These are phyloP conservation scores for Dalbergia oliveri DNA, from an alignment of 306 rosid species.

Conservation along the genomic window DNA sequence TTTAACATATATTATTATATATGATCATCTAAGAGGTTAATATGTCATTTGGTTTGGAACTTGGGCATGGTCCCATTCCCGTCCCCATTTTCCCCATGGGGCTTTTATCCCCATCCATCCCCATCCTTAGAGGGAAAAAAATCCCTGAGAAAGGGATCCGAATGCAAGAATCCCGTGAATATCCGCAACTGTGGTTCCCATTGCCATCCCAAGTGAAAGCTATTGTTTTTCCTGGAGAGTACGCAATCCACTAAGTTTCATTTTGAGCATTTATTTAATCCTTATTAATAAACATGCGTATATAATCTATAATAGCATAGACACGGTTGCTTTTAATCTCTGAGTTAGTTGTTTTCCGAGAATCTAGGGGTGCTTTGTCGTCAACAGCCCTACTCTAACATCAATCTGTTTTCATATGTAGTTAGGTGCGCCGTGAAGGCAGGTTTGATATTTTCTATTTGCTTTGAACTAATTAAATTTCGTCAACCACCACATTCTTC, in stretches of 20 bases:
- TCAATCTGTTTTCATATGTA: conserved; percentile 6
- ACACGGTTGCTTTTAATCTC: not conserved
- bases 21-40: no score
- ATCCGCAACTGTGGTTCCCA: no score
- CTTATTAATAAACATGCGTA: conserved; percentile 1
- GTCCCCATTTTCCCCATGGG: not conserved
- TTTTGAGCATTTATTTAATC: not conserved
- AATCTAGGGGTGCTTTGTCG: conserved; percentile 44
- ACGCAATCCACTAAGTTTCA: not conserved
- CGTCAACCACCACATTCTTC: conserved; percentile 6
- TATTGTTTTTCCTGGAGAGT: not conserved
- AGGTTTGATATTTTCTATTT: not conserved
- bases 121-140: no score
- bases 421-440: conserved; percentile 1
- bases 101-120: no score
- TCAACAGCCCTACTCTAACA: not conserved
- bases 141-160: no score
- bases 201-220: no score
- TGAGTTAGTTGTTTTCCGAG: conserved; percentile 21
- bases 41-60: no score
- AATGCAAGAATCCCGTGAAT: no score
- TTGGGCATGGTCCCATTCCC: no score
- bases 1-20: no score
- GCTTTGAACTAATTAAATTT: not conserved
- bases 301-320: not conserved